Conservation (phyloP, 176 grass and related monocot species). For the Ensete glaucum region DNA sequence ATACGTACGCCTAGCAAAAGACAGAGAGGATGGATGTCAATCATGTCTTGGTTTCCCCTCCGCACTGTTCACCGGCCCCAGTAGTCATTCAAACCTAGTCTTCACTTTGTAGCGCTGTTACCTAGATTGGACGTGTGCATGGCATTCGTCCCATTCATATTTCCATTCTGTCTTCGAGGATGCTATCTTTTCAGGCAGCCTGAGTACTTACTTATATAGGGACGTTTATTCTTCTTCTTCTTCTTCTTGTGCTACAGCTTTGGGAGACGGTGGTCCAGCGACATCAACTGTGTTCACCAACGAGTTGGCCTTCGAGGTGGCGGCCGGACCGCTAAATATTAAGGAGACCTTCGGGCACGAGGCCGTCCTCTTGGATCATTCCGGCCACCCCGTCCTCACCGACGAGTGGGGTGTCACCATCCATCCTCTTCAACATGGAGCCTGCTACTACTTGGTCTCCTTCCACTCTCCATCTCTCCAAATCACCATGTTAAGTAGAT, state of each 20-base stretch:
- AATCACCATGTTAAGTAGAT: neutral
- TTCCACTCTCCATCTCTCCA: neutral
- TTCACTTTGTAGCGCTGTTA: conserved; percentile 34
- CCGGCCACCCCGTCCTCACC: conserved; percentile 30
- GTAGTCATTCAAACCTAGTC: neutral
- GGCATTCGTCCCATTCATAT: conserved; percentile 30
- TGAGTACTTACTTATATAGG: neutral
- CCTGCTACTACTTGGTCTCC: conserved; percentile 32
- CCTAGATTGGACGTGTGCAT: conserved; percentile 72
- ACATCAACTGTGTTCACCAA: conserved; percentile 26
- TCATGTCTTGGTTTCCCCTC: conserved; percentile 12
- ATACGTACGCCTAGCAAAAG: neutral
- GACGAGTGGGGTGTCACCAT: conserved; percentile 43
- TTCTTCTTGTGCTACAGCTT: too few relatives aligned
- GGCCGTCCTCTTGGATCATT: neutral
- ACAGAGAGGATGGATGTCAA: conserved; percentile 8
- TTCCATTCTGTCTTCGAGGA: conserved; percentile 8
- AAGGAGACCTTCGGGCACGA: neutral
- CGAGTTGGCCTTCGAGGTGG: conserved; percentile 36
- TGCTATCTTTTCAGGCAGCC: neutral
- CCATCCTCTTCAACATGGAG: conserved; percentile 43
- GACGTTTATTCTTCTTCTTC: conserved; percentile 8
- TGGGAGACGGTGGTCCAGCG: conserved; percentile 23
- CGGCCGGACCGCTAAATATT: conserved; percentile 24
- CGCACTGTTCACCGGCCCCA: neutral